These are phyloP conservation scores for Coniella vitis DNA, from an alignment of 2,329 filamentous ascomycete genomes.

Conservation along the genomic window DNA sequence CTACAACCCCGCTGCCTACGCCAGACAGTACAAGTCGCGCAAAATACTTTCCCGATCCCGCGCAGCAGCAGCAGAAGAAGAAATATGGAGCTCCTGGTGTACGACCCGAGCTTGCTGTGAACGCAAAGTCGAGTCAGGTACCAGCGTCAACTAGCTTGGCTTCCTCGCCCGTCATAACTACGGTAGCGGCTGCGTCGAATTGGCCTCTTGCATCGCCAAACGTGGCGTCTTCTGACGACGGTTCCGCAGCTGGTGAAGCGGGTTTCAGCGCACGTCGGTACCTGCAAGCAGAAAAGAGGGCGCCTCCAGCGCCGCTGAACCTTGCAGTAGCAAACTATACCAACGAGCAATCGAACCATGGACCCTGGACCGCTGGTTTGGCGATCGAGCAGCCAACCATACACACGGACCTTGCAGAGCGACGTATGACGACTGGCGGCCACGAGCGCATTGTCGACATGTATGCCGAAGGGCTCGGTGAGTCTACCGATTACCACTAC, in stretches of 20 bases:
- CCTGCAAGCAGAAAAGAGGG: slow-evolving; percentile 1
- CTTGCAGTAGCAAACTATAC: slow-evolving; percentile 12
- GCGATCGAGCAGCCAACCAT: neutral
- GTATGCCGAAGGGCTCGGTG: neutral
- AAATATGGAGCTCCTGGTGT: neutral
- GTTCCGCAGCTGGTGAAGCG: neutral
- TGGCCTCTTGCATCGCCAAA: slow-evolving; percentile 14
- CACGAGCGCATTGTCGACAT: neutral
- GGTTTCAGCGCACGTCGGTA: neutral
- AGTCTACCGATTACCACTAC: neutral
- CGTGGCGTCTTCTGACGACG: neutral
- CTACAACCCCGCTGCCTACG: slow-evolving; percentile 9
- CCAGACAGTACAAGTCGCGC: slow-evolving; percentile 10
- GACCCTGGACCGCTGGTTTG: slow-evolving; percentile 7
- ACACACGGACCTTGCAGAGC: neutral
- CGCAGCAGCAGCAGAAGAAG: neutral
- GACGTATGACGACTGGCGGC: neutral
- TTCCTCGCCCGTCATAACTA: slow-evolving; percentile 4
- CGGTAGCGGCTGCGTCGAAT: slow-evolving; percentile 8
- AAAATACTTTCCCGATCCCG: neutral
- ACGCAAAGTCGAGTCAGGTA: slow-evolving; percentile 1
- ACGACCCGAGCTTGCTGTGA: no score
- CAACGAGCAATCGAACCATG: neutral
- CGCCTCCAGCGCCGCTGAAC: slow-evolving; percentile 14
- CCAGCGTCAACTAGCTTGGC: slow-evolving; percentile 6